A percentile compares a stretch with the other conserved stretches of the same genome.
These are phyloP conservation scores for Ascochyta lentis DNA, from an alignment of 2,329 filamentous ascomycete species.

Conservation along the genomic window DNA sequence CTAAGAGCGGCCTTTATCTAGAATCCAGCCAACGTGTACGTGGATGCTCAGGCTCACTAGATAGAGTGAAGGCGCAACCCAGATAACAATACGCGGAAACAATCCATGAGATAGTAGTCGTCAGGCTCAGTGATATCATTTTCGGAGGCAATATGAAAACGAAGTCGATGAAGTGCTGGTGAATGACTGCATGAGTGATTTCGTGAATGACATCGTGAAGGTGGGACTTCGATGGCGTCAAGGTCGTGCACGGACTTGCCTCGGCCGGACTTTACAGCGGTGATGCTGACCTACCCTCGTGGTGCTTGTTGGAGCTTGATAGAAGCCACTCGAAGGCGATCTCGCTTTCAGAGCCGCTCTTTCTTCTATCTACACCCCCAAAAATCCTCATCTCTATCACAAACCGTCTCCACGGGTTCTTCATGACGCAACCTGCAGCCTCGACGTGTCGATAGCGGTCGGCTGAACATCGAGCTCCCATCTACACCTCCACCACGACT, in stretches of 20 bases:
- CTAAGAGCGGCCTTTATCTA: too few relatives aligned
- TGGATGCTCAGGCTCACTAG: too few relatives aligned
- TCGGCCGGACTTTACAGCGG: constrained; percentile 14
- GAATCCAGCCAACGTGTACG: too few relatives aligned
- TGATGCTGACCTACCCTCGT: constrained; percentile 15
- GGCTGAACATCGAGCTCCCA: constrained; percentile 6
- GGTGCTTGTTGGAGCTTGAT: constrained; percentile 17
- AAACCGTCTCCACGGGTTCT: not conserved
- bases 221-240: constrained; percentile 14
- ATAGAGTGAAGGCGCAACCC: too few relatives aligned
- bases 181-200: not conserved
- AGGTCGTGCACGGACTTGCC: constrained; percentile 12
- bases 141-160: too few relatives aligned
- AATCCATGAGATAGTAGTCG: too few relatives aligned
- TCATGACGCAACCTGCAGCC: constrained; percentile 7
- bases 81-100: too few relatives aligned
- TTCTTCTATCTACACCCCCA: not conserved
- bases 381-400: not conserved
- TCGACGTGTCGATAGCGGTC: constrained; percentile 12
- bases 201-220: not conserved
- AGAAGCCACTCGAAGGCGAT: constrained; percentile 26
- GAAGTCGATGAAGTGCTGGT: not conserved
- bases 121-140: too few relatives aligned
- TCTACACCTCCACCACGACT: constrained; percentile 2
- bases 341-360: constrained; percentile 5